A percentile compares a stretch with the other conserved stretches of the same genome.
phyloP scores from a whole-genome alignment of 768 basidiomycete species.

The Crucibulum laeve region DNA sequence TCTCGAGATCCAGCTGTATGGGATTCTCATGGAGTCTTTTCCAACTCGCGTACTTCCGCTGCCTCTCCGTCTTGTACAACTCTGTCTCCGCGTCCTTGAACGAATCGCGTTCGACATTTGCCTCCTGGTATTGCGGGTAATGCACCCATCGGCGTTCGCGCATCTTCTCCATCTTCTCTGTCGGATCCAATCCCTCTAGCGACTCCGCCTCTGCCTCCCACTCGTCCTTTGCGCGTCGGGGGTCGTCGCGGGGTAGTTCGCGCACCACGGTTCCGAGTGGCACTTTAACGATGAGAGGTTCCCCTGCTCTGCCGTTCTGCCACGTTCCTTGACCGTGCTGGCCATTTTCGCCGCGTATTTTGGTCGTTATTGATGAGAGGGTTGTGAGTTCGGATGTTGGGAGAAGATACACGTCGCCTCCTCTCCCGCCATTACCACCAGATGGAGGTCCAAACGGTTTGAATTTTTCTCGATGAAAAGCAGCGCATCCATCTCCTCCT shows the following conservation, averaged over 20 bases:
- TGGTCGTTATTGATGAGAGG: conserved; percentile 66
- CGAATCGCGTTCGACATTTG: conserved; percentile 55
- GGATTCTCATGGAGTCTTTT: conserved; percentile 36
- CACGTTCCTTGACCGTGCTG: conserved; percentile 78
- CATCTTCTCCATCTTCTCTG: conserved; percentile 54
- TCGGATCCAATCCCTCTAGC: conserved; percentile 38
- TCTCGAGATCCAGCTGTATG: conserved; percentile 60
- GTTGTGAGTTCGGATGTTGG: conserved; percentile 78
- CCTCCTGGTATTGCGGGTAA: conserved; percentile 64
- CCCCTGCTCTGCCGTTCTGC: conserved; percentile 76
- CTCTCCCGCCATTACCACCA: conserved; percentile 88
- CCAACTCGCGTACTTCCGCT: conserved; percentile 43
- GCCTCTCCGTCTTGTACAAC: conserved; percentile 58
- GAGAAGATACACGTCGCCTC: conserved; percentile 82
- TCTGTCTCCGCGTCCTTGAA: conserved; percentile 71
- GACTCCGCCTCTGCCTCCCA: conserved; percentile 73
- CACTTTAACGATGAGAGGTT: conserved; percentile 73
- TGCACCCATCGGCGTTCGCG: conserved; percentile 73
- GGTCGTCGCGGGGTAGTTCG: conserved; percentile 66
- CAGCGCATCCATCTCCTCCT: conserved; percentile 89
- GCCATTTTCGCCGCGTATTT: conserved; percentile 65
- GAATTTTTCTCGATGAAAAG: conserved; percentile 90
- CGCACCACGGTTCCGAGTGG: conserved; percentile 89
- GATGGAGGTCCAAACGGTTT: conserved; percentile 84
- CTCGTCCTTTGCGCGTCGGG: conserved; percentile 57